phyloP scores from a whole-genome alignment of 805 yeast genomes.

The Lachancea mirantina region DNA sequence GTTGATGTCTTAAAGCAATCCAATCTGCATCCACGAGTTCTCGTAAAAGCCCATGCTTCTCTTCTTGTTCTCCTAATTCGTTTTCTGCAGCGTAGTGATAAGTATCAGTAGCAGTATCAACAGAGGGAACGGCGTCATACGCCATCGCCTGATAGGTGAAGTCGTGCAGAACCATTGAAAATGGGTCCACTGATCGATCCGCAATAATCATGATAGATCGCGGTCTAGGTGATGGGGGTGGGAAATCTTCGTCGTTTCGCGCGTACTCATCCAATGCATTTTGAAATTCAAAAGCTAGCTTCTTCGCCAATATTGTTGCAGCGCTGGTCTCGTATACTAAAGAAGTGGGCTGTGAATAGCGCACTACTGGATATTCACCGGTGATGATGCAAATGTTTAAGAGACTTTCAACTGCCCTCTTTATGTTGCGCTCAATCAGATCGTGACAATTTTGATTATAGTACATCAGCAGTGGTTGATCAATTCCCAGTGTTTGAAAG shows the following conservation, averaged over 20 bases:
- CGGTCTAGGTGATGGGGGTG: constrained; percentile 51
- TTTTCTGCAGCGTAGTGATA: constrained; percentile 51
- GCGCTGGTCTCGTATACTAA: constrained; percentile 41
- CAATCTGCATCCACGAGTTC: constrained; percentile 60
- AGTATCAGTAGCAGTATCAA: constrained; percentile 36
- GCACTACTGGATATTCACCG: constrained; percentile 82
- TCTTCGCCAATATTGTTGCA: constrained; percentile 54
- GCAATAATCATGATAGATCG: constrained; percentile 67
- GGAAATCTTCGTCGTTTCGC: constrained; percentile 57
- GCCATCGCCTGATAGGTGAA: constrained; percentile 90
- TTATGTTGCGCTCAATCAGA: constrained; percentile 51
- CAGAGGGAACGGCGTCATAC: constrained; percentile 55
- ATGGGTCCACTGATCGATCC: constrained; percentile 78
- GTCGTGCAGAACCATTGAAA: constrained; percentile 82
- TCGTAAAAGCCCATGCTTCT: constrained; percentile 43
- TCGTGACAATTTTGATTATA: constrained; percentile 60
- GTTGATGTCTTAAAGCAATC: constrained; percentile 63
- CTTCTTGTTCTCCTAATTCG: constrained; percentile 41
- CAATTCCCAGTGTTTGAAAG: constrained; percentile 55
- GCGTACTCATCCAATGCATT: constrained; percentile 67
- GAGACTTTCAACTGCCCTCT: constrained; percentile 54
- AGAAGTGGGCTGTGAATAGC: constrained; percentile 55
- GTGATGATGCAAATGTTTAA: constrained; percentile 68
- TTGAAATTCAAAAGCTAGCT: constrained; percentile 71
- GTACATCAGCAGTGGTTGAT: constrained; percentile 61